phyloP scores from a whole-genome alignment of 208 protist genomes.

The Trypanosomatidae sp. region DNA sequence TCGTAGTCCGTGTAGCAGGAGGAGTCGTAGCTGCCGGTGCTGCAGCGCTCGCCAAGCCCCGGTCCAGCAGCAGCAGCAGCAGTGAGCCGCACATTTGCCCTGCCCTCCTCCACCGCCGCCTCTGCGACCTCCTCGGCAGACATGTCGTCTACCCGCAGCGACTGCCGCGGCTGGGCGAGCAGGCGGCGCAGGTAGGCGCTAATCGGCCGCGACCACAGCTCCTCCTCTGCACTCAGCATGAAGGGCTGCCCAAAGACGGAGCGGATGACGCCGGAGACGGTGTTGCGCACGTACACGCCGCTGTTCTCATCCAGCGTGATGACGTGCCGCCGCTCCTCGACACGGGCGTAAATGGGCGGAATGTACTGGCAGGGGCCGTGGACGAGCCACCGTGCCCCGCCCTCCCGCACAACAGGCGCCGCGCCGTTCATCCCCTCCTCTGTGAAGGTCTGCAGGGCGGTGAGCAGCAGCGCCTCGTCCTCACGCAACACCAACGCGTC shows the following conservation, averaged over 20 bases:
- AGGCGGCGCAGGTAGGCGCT: conserved; percentile 47
- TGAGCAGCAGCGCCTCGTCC: conserved; percentile 27
- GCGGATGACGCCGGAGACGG: conserved; percentile 66
- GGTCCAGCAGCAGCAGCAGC: not conserved
- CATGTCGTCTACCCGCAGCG: conserved; percentile 36
- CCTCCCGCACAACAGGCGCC: conserved; percentile 21
- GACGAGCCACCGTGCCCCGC: conserved; percentile 93
- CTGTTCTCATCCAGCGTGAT: conserved; percentile 92
- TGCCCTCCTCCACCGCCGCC: conserved; percentile 11
- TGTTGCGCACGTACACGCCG: conserved; percentile 96
- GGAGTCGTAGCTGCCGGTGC: not conserved
- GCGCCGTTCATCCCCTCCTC: conserved; percentile 8
- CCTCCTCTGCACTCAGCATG: conserved; percentile 69
- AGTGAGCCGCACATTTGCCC: conserved; percentile 3
- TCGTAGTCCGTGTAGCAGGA: no score
- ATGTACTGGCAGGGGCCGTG: conserved; percentile 91
- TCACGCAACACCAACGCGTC: conserved; percentile 72
- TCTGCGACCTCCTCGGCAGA: conserved; percentile 17
- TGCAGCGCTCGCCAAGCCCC: conserved; percentile 1
- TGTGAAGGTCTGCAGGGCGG: conserved; percentile 19
- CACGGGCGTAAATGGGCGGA: conserved; percentile 87
- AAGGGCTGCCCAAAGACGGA: conserved; percentile 52
- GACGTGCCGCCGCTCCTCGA: conserved; percentile 84
- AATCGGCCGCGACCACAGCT: conserved; percentile 81
- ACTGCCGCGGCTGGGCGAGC: conserved; percentile 42